phyloP scores from a whole-genome alignment of 257 asterid genomes.

The Solanum chmielewskii region DNA sequence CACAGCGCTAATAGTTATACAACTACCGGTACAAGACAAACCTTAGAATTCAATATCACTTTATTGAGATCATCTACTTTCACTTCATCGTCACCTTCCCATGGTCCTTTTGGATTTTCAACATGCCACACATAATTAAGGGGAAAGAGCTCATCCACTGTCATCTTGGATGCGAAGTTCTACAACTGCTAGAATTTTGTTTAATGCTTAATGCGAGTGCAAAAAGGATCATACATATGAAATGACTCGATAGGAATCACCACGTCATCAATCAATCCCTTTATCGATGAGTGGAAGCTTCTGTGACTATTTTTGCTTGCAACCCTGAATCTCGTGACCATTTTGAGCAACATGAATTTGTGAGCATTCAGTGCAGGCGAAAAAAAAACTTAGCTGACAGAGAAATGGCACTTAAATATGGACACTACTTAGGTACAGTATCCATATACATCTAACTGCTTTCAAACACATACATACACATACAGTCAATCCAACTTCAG shows the following conservation, averaged over 20 bases:
- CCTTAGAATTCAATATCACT: too few species aligned
- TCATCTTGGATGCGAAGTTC: slow-evolving; percentile 80
- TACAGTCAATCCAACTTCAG: not conserved
- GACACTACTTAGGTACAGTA: not conserved
- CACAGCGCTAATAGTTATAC: not conserved
- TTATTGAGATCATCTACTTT: too few species aligned
- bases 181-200: slow-evolving; percentile 62
- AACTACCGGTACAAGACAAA: too few species aligned
- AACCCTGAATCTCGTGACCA: slow-evolving; percentile 68
- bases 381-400: not conserved
- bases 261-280: not conserved
- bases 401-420: not conserved
- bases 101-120: not conserved
- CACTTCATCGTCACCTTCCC: too few species aligned
- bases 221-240: slow-evolving; percentile 19
- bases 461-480: not conserved
- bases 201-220: slow-evolving; percentile 71
- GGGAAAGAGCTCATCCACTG: slow-evolving; percentile 65
- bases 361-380: slow-evolving; percentile 64
- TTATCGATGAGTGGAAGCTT: slow-evolving; percentile 72
- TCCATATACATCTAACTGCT: not conserved
- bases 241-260: slow-evolving; percentile 61
- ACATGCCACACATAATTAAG: slow-evolving; percentile 14
- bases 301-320: slow-evolving; percentile 47
- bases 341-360: slow-evolving; percentile 54